These are phyloP conservation scores for Aspergillus heteromorphus DNA, from an alignment of 495 filamentous ascomycete genomes.

Conservation along the genomic window DNA sequence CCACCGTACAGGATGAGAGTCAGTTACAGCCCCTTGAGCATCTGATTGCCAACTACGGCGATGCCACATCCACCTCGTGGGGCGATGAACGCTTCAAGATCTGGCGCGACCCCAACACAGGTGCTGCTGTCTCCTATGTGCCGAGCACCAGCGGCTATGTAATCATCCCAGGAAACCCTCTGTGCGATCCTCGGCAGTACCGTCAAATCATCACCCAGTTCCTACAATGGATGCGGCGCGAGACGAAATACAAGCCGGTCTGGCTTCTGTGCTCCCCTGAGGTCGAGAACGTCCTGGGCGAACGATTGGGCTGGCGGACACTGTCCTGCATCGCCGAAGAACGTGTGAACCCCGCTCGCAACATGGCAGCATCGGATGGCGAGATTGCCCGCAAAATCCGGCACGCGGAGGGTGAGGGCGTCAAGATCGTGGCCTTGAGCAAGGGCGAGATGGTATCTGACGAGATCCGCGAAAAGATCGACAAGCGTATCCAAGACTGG, in stretches of 20 bases:
- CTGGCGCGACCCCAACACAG: conserved; percentile 71
- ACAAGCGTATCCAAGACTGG: conserved; percentile 73
- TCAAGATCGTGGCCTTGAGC: conserved; percentile 63
- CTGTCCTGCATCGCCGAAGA: conserved; percentile 81
- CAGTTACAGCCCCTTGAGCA: conserved; percentile 70
- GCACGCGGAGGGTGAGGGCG: conserved; percentile 70
- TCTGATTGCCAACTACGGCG: conserved; percentile 83
- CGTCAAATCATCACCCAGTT: conserved; percentile 62
- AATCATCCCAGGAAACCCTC: conserved; percentile 74
- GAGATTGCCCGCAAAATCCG: conserved; percentile 67
- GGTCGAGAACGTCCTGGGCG: conserved; percentile 68
- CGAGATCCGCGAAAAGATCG: conserved; percentile 57
- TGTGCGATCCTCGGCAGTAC: conserved; percentile 71
- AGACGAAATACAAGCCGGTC: conserved; percentile 68
- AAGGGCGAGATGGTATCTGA: conserved; percentile 57
- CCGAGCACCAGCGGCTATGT: conserved; percentile 65
- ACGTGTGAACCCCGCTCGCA: conserved; percentile 60
- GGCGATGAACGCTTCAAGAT: conserved; percentile 76
- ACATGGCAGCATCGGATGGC: conserved; percentile 47
- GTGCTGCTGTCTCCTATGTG: conserved; percentile 74
- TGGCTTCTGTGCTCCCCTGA: conserved; percentile 70
- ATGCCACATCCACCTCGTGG: conserved; percentile 84
- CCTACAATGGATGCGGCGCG: conserved; percentile 64
- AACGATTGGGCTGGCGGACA: conserved; percentile 74
- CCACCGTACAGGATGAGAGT: conserved; percentile 35